phyloP scores from a whole-genome alignment of 768 basidiomycete genomes.

The Mycena polygramma region DNA sequence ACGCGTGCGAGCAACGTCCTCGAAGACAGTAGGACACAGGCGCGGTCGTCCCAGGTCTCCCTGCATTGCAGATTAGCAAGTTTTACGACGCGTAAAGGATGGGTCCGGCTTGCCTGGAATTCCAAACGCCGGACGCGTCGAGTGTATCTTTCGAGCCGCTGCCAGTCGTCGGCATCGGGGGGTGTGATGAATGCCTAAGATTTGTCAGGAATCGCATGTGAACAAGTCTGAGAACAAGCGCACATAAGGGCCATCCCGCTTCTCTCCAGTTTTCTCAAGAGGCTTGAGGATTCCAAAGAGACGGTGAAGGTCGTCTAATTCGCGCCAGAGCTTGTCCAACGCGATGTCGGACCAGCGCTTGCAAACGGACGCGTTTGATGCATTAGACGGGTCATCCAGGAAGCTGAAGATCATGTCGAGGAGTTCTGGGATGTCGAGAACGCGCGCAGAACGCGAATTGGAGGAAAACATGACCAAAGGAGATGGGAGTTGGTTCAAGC shows the following conservation, averaged over 20 bases:
- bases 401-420: conserved; percentile 68
- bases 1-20: conserved; percentile 70
- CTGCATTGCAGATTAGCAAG: too few species aligned
- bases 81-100: too few species aligned
- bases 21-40: conserved; percentile 56
- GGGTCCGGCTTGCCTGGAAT: conserved; percentile 29
- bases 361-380: conserved; percentile 65
- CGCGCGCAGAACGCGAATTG: conserved; percentile 42
- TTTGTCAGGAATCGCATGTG: conserved; percentile 11
- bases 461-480: conserved; percentile 5
- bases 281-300: conserved; percentile 67
- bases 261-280: conserved; percentile 41
- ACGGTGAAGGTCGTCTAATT: conserved; percentile 59
- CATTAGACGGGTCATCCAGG: conserved; percentile 56
- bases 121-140: conserved; percentile 59
- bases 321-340: conserved; percentile 69
- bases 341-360: conserved; percentile 71
- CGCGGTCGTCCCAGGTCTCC: conserved; percentile 32
- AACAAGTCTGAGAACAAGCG: conserved; percentile 1
- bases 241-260: conserved; percentile 44
- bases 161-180: conserved; percentile 66
- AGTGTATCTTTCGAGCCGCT: conserved; percentile 66
- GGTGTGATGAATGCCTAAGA: conserved; percentile 56
- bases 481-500: not conserved
- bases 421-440: conserved; percentile 70